Percentiles rank a stretch among this genome's conserved stretches.
Conservation (phyloP, 2,329 filamentous ascomycete species). For the Calonectria montana region DNA sequence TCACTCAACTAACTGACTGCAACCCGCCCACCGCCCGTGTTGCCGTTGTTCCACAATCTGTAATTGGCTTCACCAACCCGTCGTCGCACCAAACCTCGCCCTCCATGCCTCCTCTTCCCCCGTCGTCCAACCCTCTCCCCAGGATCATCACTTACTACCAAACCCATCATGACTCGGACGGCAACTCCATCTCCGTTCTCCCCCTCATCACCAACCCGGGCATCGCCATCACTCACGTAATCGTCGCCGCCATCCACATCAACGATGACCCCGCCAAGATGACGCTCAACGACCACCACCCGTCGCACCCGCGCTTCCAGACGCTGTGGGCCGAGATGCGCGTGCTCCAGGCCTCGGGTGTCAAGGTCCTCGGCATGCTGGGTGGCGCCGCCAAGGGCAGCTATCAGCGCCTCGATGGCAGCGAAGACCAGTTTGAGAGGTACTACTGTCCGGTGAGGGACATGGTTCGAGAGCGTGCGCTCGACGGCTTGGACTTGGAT, state of each 20-base stretch:
- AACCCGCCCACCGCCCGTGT: neutral
- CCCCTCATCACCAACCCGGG: slow-evolving; percentile 60
- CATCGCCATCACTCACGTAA: slow-evolving; percentile 78
- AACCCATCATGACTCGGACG: slow-evolving; percentile 61
- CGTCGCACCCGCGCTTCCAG: slow-evolving; percentile 73
- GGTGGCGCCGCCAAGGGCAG: slow-evolving; percentile 86
- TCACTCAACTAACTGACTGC: neutral
- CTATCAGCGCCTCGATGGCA: slow-evolving; percentile 69
- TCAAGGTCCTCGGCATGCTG: slow-evolving; percentile 88
- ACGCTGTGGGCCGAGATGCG: slow-evolving; percentile 84
- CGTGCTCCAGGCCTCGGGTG: slow-evolving; percentile 76
- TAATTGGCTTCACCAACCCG: neutral
- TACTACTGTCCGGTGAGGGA: slow-evolving; percentile 78
- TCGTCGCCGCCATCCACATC: slow-evolving; percentile 87
- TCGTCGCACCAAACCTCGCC: neutral
- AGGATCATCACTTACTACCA: slow-evolving; percentile 66
- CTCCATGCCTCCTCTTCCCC: slow-evolving; percentile 48
- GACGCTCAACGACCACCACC: slow-evolving; percentile 83
- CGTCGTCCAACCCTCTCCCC: slow-evolving; percentile 48
- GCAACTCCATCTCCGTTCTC: slow-evolving; percentile 63
- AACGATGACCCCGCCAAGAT: slow-evolving; percentile 74
- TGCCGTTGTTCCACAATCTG: neutral
- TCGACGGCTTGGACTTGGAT: slow-evolving; percentile 82
- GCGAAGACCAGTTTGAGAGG: slow-evolving; percentile 71
- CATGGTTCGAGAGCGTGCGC: slow-evolving; percentile 68